Base-by-base conservation (phyloP, 441 rosid genomes). In the Flueggea neowawraea region DNA sequence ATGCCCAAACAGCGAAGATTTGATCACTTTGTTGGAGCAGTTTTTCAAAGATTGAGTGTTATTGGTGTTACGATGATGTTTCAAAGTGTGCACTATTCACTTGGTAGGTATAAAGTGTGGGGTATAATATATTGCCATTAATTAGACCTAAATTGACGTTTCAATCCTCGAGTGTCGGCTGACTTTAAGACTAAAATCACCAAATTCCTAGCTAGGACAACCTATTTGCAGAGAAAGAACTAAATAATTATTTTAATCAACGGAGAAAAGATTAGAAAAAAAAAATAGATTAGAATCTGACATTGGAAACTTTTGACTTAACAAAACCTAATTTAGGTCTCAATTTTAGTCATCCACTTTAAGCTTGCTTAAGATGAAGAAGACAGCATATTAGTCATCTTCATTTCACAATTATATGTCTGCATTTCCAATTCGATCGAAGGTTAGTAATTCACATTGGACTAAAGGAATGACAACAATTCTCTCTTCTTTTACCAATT, bases 251-350 rank as follows among this genome's bases (percentile, higher is more conserved):
- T 15, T 36, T 44, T 48, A 15, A 49, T 17, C 45, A 15, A 47
- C 1, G 5, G 16, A 50, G 47, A 52, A 33, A 51, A 32, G 16
- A 4, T 2, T 28, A 12, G n/a, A n/a, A n/a, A n/a, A 15, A 16
- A 31, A n/a, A 4, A 6, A 4, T 31, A 13, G 36, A 22, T 45
- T n/a, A 22, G 6, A 44, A 54, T 54, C 15, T 44, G 53, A 44
- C 66, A 53, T 63, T 31, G 4, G 45, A 61, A 8, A 41, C 58
- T 22, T 62, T 62, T 17, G 66, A 48, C 68, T 50, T 7, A 16
- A 7, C 33, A 47, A 1, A 48, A 56, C 61, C 61, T 16, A 32
- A 49, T 16, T 49, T 56, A 54, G 54, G 44, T 45, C 5, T 14
- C 49, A 22, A 22, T 22, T 22, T 22, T 22, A 22, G 1, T 22